Evolutionary conservation across 2,329 filamentous ascomycete genomes (phyloP).

Genomic region (Alternaria postmessia): DNA sequence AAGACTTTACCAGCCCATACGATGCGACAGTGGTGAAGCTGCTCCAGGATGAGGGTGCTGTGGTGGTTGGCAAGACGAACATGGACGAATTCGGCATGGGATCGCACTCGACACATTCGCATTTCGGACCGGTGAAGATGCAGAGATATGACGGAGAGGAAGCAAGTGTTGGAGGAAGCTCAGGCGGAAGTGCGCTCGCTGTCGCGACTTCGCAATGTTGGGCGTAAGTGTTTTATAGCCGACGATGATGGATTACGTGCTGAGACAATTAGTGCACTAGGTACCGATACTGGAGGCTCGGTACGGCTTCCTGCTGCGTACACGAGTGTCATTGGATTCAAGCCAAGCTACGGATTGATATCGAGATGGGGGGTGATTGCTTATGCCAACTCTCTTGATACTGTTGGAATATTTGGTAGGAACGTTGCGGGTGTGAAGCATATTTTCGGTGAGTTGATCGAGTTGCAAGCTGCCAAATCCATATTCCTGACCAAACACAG

Average conservation of each 20-base stretch:
- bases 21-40: slow-evolving; percentile 80
- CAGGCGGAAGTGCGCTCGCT: slow-evolving; percentile 89
- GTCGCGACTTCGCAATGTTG: slow-evolving; percentile 71
- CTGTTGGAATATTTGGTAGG: slow-evolving; percentile 77
- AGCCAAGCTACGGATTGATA: slow-evolving; percentile 88
- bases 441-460: slow-evolving; percentile 50
- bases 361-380: slow-evolving; percentile 87
- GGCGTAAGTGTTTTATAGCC: slow-evolving; percentile 55
- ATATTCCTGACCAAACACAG: slow-evolving; percentile 40
- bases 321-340: slow-evolving; percentile 83
- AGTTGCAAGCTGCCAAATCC: background rate
- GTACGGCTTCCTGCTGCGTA: slow-evolving; percentile 89
- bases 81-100: slow-evolving; percentile 98
- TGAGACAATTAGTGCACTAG: slow-evolving; percentile 67
- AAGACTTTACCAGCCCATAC: slow-evolving; percentile 74
- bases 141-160: slow-evolving; percentile 56
- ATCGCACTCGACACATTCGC: slow-evolving; percentile 76
- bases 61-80: slow-evolving; percentile 81
- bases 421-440: slow-evolving; percentile 58
- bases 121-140: slow-evolving; percentile 67
- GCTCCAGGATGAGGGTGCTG: slow-evolving; percentile 69
- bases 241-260: slow-evolving; percentile 5
- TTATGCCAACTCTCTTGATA: slow-evolving; percentile 93
- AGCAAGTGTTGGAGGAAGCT: slow-evolving; percentile 65
- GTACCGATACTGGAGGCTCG: slow-evolving; percentile 93